These are phyloP conservation scores for Cenchrus purpureus DNA, from an alignment of 176 grass and related monocot genomes.

Conservation along the genomic window DNA sequence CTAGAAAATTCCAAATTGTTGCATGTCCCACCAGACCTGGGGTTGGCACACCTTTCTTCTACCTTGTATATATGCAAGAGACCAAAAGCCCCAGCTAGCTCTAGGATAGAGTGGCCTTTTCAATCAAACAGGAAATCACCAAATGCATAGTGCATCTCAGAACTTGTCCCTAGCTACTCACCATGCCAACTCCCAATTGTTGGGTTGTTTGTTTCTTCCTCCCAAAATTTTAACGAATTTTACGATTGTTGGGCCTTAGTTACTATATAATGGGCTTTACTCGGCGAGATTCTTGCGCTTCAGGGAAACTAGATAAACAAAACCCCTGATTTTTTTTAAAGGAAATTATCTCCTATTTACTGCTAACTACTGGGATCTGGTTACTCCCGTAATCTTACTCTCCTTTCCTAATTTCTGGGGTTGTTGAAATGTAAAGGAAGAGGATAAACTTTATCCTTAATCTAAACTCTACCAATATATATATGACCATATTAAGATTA, in stretches of 20 bases:
- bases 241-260: no score
- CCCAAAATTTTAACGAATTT: not conserved
- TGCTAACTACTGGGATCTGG: no score
- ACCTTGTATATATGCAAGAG: constrained; percentile 35
- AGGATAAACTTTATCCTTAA: no score
- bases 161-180: constrained; percentile 32
- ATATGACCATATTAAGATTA: no score
- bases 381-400: no score
- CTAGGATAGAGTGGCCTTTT: constrained; percentile 22
- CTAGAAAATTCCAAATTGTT: not conserved
- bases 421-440: no score
- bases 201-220: constrained; percentile 21
- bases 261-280: not conserved
- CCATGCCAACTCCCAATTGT: not conserved
- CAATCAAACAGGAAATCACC: constrained; percentile 32
- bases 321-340: not conserved
- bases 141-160: constrained; percentile 13
- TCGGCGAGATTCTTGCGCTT: not conserved
- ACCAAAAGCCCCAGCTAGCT: constrained; percentile 23
- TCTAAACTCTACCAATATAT: no score
- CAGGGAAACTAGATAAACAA: not conserved
- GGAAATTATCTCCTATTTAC: no score
- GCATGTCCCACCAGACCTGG: constrained; percentile 9
- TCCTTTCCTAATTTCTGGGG: no score
- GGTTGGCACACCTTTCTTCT: constrained; percentile 34